These are phyloP conservation scores for Phytopythium ostracodes DNA, from an alignment of 352 stramenopile genomes.

Conservation along the genomic window DNA sequence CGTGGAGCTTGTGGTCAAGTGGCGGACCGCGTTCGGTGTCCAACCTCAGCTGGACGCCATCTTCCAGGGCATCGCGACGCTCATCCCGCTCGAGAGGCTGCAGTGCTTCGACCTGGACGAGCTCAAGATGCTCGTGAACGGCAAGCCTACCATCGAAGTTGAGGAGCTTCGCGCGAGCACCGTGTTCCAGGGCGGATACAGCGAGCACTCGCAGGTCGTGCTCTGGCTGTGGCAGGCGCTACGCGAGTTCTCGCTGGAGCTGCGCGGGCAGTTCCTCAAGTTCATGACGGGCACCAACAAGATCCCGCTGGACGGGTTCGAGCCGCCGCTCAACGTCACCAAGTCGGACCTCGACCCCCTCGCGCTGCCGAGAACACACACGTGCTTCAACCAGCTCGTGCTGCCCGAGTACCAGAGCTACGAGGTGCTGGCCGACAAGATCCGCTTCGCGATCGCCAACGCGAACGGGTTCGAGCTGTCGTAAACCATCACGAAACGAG, in stretches of 20 bases:
- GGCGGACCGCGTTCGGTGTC: constrained; percentile 48
- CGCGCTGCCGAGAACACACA: constrained; percentile 74
- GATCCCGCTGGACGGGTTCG: constrained; percentile 81
- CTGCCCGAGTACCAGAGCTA: constrained; percentile 75
- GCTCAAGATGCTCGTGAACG: constrained; percentile 43
- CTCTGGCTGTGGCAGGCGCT: constrained; percentile 86
- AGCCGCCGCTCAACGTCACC: constrained; percentile 84
- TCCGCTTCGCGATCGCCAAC: constrained; percentile 78
- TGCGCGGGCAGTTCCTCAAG: constrained; percentile 67
- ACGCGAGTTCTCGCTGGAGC: constrained; percentile 54
- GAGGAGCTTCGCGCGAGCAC: constrained; percentile 79
- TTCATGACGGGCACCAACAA: constrained; percentile 85
- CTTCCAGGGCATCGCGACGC: constrained; percentile 36
- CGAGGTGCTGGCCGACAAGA: constrained; percentile 59
- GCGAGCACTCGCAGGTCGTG: constrained; percentile 65
- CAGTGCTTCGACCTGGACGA: constrained; percentile 42
- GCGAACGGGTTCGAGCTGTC: constrained; percentile 80
- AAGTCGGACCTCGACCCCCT: constrained; percentile 67
- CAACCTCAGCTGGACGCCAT: constrained; percentile 58
- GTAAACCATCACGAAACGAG: neutral
- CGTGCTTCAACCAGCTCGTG: constrained; percentile 89
- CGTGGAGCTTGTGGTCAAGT: constrained; percentile 58
- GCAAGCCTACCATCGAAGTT: constrained; percentile 70
- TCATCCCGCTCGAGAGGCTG: constrained; percentile 47
- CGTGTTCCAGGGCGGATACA: constrained; percentile 82